phyloP scores from a whole-genome alignment of 352 stramenopile genomes.

The Phytopythium boreale region DNA sequence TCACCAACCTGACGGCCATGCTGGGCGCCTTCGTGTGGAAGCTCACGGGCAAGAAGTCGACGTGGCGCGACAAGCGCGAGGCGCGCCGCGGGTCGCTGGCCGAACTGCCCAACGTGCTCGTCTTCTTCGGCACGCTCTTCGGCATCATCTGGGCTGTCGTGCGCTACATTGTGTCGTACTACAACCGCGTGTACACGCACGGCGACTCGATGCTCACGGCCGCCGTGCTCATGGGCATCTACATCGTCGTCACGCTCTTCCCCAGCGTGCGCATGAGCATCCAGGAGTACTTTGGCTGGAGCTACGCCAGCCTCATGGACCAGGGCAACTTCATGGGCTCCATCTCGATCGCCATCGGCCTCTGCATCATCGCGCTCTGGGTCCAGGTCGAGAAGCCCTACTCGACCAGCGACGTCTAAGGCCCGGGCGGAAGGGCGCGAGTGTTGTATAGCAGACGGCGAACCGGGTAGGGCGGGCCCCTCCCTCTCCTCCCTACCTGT shows the following conservation, averaged over 20 bases:
- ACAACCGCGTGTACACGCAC: slow-evolving; percentile 69
- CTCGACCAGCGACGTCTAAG: slow-evolving; percentile 10
- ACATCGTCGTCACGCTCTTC: slow-evolving; percentile 72
- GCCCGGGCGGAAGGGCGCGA: neutral
- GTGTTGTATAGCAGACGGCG: neutral
- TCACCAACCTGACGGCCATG: slow-evolving; percentile 78
- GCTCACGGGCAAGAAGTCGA: slow-evolving; percentile 67
- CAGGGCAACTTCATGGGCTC: slow-evolving; percentile 86
- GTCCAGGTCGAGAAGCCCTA: slow-evolving; percentile 75
- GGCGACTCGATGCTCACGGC: slow-evolving; percentile 72
- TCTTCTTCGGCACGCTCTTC: slow-evolving; percentile 73
- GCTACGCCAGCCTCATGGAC: slow-evolving; percentile 86
- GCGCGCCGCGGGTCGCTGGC: slow-evolving; percentile 60
- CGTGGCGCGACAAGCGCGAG: slow-evolving; percentile 67
- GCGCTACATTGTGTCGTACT: slow-evolving; percentile 77
- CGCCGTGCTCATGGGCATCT: slow-evolving; percentile 68
- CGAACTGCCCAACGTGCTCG: slow-evolving; percentile 79
- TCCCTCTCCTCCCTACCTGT: too few relatives aligned
- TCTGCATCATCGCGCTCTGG: slow-evolving; percentile 85
- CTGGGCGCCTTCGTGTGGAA: slow-evolving; percentile 80
- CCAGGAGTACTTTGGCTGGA: slow-evolving; percentile 88
- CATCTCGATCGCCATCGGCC: slow-evolving; percentile 71
- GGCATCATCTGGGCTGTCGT: slow-evolving; percentile 78
- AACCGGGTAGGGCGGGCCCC: too few relatives aligned
- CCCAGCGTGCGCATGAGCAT: slow-evolving; percentile 83